Percentiles rank a stretch among this genome's conserved stretches.
These are phyloP conservation scores for Pyrenula aspistea DNA, from an alignment of 495 filamentous ascomycete species.

Conservation along the genomic window DNA sequence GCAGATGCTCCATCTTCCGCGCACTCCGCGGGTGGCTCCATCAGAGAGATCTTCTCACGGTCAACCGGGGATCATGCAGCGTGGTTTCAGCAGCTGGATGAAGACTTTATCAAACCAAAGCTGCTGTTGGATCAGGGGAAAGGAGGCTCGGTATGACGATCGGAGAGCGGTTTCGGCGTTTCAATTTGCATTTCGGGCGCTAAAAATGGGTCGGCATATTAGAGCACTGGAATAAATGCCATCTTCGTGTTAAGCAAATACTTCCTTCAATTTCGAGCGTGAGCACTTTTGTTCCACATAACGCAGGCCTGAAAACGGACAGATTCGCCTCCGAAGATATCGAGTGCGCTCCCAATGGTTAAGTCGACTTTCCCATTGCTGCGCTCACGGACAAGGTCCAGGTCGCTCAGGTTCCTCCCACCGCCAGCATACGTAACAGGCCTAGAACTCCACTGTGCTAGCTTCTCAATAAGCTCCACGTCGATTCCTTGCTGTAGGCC, in stretches of 20 bases:
- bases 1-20: slow-evolving; percentile 15
- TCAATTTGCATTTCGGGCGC: no score
- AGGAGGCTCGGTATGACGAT: slow-evolving; percentile 12
- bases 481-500: slow-evolving; percentile 86
- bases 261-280: no score
- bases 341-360: slow-evolving; percentile 90
- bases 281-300: slow-evolving; percentile 69
- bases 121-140: slow-evolving; percentile 67
- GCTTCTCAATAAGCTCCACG: slow-evolving; percentile 59
- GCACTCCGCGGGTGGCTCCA: slow-evolving; percentile 43
- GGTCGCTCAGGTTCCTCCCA: slow-evolving; percentile 64
- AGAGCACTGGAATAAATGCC: no score
- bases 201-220: no score
- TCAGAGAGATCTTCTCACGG: slow-evolving; percentile 61
- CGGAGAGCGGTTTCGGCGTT: no score
- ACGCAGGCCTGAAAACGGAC: slow-evolving; percentile 84
- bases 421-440: slow-evolving; percentile 96
- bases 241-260: no score
- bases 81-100: slow-evolving; percentile 87
- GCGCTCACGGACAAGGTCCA: slow-evolving; percentile 64
- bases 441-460: slow-evolving; percentile 77
- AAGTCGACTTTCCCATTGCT: slow-evolving; percentile 78
- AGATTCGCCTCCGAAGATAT: slow-evolving; percentile 83
- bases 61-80: slow-evolving; percentile 79
- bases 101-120: slow-evolving; percentile 92